Evolutionary conservation across 768 basidiomycete genomes (phyloP).

Genomic region (Kwoniella pini): DNA sequence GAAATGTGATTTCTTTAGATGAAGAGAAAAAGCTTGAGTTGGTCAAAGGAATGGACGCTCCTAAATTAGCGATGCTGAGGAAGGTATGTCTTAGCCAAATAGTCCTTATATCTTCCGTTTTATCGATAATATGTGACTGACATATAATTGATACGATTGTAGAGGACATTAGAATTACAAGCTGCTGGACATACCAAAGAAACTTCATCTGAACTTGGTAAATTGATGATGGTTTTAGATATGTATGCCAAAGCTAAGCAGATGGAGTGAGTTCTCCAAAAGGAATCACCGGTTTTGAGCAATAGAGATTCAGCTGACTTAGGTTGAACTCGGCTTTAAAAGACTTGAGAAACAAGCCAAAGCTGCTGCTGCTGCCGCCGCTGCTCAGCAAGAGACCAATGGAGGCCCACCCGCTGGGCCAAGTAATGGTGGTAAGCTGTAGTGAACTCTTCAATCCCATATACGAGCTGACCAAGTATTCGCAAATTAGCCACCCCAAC

Average conservation of each 20-base stretch:
- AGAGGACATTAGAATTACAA: conserved; percentile 37
- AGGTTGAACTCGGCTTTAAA: too few relatives aligned
- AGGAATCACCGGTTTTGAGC: too few relatives aligned
- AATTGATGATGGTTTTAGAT: conserved; percentile 39
- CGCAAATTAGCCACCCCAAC: too few relatives aligned
- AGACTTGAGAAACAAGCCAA: conserved; percentile 21
- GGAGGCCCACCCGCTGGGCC: conserved; percentile 18
- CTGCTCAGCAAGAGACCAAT: conserved; percentile 12
- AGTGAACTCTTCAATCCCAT: too few relatives aligned
- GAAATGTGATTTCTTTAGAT: background rate
- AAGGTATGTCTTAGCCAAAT: conserved; percentile 26
- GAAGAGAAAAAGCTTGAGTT: conserved; percentile 27
- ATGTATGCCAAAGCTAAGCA: conserved; percentile 34
- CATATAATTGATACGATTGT: too few relatives aligned
- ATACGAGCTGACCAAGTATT: too few relatives aligned
- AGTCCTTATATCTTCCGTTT: background rate
- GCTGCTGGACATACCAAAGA: conserved; percentile 41
- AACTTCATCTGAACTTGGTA: conserved; percentile 28
- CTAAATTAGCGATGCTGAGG: conserved; percentile 14
- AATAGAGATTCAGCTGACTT: too few relatives aligned
- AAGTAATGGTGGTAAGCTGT: conserved; percentile 16
- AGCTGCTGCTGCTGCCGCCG: conserved; percentile 16
- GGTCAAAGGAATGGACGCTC: conserved; percentile 17
- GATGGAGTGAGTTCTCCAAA: conserved; percentile 27
- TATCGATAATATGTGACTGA: too few relatives aligned